Base-by-base conservation (phyloP, 1,139 yeast species). In the Candida frijolesensis region DNA sequence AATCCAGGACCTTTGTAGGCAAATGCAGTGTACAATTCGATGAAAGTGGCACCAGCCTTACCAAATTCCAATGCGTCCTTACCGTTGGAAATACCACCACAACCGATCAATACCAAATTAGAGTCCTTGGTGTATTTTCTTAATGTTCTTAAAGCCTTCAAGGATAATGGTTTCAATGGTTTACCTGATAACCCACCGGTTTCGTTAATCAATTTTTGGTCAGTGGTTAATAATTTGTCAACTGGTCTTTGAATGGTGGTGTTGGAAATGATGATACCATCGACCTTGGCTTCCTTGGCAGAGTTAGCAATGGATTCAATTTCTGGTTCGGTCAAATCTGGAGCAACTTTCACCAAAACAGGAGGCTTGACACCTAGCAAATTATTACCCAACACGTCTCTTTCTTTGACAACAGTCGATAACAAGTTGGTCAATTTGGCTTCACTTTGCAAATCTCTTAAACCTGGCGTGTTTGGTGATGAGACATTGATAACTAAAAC, bases 391-490 rank as follows among this genome's bases (percentile, higher is more conserved):
- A 82, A 68, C 0, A 63, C 55, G 55, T 85, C 72, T 66, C 92
- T 78, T 62, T 84, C 86, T 1, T 69, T 63, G 9, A 85, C 87
- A 42, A 87, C 88, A n/a, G 84, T 74, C 2, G 80, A 71, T 58
- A 92, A 76, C 58, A 92, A 73, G 40, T 76, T 76, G 9, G 90
- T 82, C 52, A 92, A 78, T 64, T 87, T 88, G 54, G 77, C 78
- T 60, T 89, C 96, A 54, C 74, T 81, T 71, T 92, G 99, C 57
- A 92, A 78, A 58, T 85, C 90, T 62, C 98, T 82, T 57, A 92
- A 78, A 1, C 98, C 98, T 1, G 98, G 97, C 1, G 98, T 94
- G 65, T 92, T 92, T 54, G 99, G 99, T 46, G 96, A 88, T 0
- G 97, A 90, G n/a, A 92, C 97, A 62, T 92, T 92, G 56, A 92